Evolutionary conservation across 108 stramenopile genomes (phyloP).

Genomic region (Pseudonitzschia multiseries): DNA sequence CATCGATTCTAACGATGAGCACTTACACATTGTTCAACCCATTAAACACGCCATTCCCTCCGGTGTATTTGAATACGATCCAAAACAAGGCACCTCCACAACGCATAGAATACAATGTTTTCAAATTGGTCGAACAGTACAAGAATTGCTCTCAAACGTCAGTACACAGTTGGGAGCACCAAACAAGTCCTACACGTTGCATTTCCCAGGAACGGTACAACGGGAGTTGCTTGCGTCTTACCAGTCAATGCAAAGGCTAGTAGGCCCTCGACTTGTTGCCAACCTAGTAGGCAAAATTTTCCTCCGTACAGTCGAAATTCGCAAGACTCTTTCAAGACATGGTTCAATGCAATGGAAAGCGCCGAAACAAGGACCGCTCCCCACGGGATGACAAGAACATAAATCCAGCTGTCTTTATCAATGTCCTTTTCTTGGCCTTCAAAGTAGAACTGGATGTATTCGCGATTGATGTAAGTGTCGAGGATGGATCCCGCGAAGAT

Average conservation of each 20-base stretch:
- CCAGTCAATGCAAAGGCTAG: slow-evolving; percentile 14
- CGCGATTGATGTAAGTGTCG: slow-evolving; percentile 47
- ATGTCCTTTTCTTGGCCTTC: slow-evolving; percentile 22
- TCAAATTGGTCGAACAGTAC: neutral
- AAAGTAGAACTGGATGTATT: slow-evolving; percentile 22
- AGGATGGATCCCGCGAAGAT: slow-evolving; percentile 38
- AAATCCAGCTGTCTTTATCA: slow-evolving; percentile 29
- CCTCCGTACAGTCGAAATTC: slow-evolving; percentile 13
- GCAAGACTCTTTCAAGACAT: slow-evolving; percentile 16
- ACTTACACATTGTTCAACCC: slow-evolving; percentile 37
- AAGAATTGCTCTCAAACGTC: neutral
- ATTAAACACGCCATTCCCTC: slow-evolving; percentile 49
- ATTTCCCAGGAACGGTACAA: neutral
- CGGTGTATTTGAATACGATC: slow-evolving; percentile 39
- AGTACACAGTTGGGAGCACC: neutral
- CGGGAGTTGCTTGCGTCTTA: neutral
- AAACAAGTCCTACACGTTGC: neutral
- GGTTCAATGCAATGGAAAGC: slow-evolving; percentile 35
- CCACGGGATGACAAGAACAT: slow-evolving; percentile 39
- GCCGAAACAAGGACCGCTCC: slow-evolving; percentile 29
- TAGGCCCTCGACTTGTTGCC: slow-evolving; percentile 43
- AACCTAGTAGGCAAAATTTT: slow-evolving; percentile 30
- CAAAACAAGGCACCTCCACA: slow-evolving; percentile 31
- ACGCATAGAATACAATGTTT: slow-evolving; percentile 3
- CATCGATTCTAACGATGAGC: neutral